Base-by-base conservation (phyloP, 768 basidiomycete genomes). In the Tulasnella sp. region DNA sequence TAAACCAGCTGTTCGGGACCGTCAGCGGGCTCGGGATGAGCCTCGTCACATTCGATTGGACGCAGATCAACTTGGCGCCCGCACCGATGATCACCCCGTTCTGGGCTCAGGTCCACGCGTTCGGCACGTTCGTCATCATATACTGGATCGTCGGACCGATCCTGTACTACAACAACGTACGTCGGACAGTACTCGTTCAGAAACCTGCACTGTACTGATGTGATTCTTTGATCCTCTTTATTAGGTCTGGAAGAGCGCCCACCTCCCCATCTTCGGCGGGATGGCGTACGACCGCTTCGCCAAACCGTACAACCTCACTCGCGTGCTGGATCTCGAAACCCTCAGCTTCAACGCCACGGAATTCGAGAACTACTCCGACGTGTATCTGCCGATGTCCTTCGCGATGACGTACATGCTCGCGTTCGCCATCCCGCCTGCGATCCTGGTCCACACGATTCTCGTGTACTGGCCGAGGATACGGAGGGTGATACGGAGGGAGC, bases 101-200 rank as follows among this genome's bases (percentile, higher is more conserved):
- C 96, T 98, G 96, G 96, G 97, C 95, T 1, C 87, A 93, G 79
- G 90, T 90, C 35, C 95, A 98, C 79, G 85, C 94, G 74, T 92
- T 94, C 78, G 76, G 80, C 36, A 94, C 93, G 3, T 97, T 98
- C 79, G 87, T 94, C 41, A 59, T 95, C 35, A 92, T 95, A 81
- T 97, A 90, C 80, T 99, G 95, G 95, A 88, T 98, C 76, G 76
- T 95, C 69, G 87, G 88, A 0, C 97, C 97, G 0, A 84, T 88
- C 22, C 80, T 99, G 75, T 98, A 98, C 81, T 98, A 98, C 81
- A 89, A 89, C 74, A 95, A 98, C 80, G 95, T 96, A 79, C 75
- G 91, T 84, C 36, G 4, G 6, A n/a, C 22, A 8, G n/a, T n/a
- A 5, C 29, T 59, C 9, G 52, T n/a, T n/a, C n/a, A n/a, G n/a